A percentile compares a stretch with the other conserved stretches of the same genome.
Evolutionary conservation across 1,284 basidiomycete genomes (phyloP).

Genomic region (Sutorius eximius): DNA sequence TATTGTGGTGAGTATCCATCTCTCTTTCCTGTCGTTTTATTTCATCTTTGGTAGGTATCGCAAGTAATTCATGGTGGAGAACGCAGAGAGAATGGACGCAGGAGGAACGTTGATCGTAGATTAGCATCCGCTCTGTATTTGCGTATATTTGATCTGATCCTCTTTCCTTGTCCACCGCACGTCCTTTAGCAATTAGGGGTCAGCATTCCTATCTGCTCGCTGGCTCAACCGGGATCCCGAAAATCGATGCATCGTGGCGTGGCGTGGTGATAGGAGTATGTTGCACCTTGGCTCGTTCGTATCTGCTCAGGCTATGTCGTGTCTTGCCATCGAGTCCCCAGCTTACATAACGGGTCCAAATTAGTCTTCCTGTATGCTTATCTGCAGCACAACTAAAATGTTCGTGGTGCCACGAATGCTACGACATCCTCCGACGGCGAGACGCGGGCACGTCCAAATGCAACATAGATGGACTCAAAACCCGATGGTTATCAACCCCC

Average conservation of each 20-base stretch:
- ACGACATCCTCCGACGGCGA: too few species aligned
- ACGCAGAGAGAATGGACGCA: conserved; percentile 1
- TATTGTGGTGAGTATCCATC: conserved; percentile 73
- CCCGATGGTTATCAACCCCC: too few species aligned
- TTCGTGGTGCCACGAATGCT: too few species aligned
- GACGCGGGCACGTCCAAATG: too few species aligned
- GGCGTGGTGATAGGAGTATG: neutral
- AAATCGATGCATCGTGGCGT: neutral
- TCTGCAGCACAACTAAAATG: too few species aligned
- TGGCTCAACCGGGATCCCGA: neutral
- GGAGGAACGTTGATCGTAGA: conserved; percentile 23
- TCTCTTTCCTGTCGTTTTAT: neutral
- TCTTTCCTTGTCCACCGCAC: neutral
- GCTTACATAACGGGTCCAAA: too few species aligned
- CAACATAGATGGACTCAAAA: too few species aligned
- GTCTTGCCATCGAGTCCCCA: too few species aligned
- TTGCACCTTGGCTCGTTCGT: neutral
- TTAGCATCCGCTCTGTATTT: conserved; percentile 27
- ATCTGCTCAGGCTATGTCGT: neutral
- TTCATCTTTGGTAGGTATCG: conserved; percentile 27
- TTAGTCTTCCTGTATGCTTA: too few species aligned
- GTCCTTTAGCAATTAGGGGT: neutral
- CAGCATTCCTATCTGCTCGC: neutral
- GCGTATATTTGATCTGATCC: conserved; percentile 8
- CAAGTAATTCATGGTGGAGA: conserved; percentile 19